These are phyloP conservation scores for Chytridiales sp. DNA, from an alignment of 371 early-diverging fungal species.

Conservation along the genomic window DNA sequence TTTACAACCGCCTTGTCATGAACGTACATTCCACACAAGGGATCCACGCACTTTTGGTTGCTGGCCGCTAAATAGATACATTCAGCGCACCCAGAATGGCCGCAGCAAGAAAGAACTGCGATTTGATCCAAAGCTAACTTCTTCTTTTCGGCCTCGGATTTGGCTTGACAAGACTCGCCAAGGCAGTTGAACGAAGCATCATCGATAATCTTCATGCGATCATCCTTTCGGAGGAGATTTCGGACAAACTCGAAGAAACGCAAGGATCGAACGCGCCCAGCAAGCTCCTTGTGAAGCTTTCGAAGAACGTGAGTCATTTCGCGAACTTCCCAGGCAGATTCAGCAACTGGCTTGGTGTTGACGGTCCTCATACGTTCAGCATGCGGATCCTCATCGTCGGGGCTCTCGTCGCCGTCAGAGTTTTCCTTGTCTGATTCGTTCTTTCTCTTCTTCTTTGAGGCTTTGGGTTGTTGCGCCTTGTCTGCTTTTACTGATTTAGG, in stretches of 20 bases:
- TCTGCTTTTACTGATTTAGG: neutral
- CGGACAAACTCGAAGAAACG: conserved; percentile 36
- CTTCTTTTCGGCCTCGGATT: neutral
- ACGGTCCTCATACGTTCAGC: neutral
- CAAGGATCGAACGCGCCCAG: conserved; percentile 36
- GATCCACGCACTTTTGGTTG: conserved; percentile 26
- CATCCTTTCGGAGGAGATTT: conserved; percentile 21
- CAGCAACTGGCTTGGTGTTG: conserved; percentile 8
- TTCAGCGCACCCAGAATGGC: conserved; percentile 33
- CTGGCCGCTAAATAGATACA: conserved; percentile 30
- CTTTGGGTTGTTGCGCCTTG: conserved; percentile 11
- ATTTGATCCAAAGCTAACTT: conserved; percentile 16
- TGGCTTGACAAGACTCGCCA: conserved; percentile 12
- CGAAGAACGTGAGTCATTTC: conserved; percentile 30
- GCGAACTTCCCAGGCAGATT: conserved; percentile 29
- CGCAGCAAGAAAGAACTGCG: conserved; percentile 43
- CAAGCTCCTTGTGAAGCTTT: conserved; percentile 28
- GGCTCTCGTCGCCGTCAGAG: neutral
- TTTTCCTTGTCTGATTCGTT: neutral
- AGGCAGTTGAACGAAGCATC: conserved; percentile 14
- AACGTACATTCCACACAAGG: conserved; percentile 30
- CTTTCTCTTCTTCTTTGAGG: conserved; percentile 1
- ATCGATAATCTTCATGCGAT: neutral
- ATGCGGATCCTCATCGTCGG: neutral
- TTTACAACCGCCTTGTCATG: conserved; percentile 33